phyloP scores from a whole-genome alignment of 2,329 filamentous ascomycete species.

The Neonectria coccinea region DNA sequence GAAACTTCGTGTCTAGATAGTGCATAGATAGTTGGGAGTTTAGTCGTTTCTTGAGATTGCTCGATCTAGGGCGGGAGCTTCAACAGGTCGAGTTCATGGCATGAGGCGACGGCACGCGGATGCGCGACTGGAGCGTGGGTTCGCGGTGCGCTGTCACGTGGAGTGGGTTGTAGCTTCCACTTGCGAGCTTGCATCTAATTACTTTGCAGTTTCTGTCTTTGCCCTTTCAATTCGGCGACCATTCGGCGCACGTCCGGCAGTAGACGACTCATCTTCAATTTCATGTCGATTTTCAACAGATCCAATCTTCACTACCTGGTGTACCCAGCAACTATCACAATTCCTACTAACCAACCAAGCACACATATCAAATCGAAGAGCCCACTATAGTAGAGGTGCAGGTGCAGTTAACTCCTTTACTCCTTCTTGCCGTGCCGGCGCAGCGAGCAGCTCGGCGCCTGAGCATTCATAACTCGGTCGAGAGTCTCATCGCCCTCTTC shows the following conservation, averaged over 20 bases:
- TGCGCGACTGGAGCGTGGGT: slow-evolving; percentile 30
- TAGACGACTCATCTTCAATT: background rate
- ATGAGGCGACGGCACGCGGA: slow-evolving; percentile 3
- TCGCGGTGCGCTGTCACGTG: slow-evolving; percentile 39
- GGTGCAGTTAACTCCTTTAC: background rate
- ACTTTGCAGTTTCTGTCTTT: too few relatives aligned
- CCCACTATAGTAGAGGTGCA: background rate
- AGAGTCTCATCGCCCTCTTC: slow-evolving; percentile 55
- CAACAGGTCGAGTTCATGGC: background rate
- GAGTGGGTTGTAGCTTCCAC: background rate
- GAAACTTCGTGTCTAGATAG: background rate
- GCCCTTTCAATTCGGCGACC: too few relatives aligned
- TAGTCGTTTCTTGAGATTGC: background rate
- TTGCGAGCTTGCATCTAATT: background rate
- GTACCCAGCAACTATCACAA: background rate
- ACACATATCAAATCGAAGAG: background rate
- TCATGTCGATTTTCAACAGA: background rate
- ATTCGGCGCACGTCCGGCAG: too few relatives aligned
- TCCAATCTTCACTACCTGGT: background rate
- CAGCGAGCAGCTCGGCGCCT: slow-evolving; percentile 45
- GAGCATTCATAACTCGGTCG: slow-evolving; percentile 51
- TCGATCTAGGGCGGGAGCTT: background rate
- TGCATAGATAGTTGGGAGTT: background rate
- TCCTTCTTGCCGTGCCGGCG: slow-evolving; percentile 26
- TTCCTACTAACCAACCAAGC: background rate